A percentile compares a stretch with the other conserved stretches of the same genome.
Evolutionary conservation across 2,329 filamentous ascomycete species (phyloP).

Genomic region (Paecilomyces sp.): DNA sequence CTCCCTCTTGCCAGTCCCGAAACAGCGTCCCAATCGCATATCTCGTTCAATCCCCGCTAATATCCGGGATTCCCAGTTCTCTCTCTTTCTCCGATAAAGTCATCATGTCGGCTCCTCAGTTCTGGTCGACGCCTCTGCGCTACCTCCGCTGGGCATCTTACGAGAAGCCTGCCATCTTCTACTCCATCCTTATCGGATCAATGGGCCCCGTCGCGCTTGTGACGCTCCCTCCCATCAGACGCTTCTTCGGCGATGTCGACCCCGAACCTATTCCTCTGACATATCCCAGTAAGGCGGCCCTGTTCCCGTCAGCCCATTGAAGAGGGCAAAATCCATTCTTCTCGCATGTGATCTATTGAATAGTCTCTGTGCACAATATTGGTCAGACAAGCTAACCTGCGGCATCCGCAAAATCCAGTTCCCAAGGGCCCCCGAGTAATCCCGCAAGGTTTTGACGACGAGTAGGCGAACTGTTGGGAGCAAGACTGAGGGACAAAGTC

Average conservation of each 20-base stretch:
- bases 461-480: not conserved
- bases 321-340: not conserved
- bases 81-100: conserved; percentile 10
- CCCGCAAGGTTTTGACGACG: conserved; percentile 41
- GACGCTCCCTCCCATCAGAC: conserved; percentile 66
- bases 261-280: conserved; percentile 71
- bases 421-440: conserved; percentile 39
- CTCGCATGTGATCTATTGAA: not conserved
- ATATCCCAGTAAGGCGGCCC: conserved; percentile 73
- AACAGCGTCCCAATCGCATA: conserved; percentile 1
- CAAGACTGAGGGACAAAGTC: not conserved
- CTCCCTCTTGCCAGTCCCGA: conserved; percentile 11
- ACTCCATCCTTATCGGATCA: conserved; percentile 67
- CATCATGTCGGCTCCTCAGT: conserved; percentile 56
- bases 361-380: not conserved
- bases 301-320: not conserved
- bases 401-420: conserved; percentile 23
- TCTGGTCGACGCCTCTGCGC: conserved; percentile 76
- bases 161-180: conserved; percentile 88
- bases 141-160: conserved; percentile 85
- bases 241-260: conserved; percentile 64
- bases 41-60: not conserved
- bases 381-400: not conserved
- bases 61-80: conserved; percentile 2
- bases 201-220: conserved; percentile 65